These are phyloP conservation scores for Ramaria rubella DNA, from an alignment of 768 basidiomycete species.

Conservation along the genomic window DNA sequence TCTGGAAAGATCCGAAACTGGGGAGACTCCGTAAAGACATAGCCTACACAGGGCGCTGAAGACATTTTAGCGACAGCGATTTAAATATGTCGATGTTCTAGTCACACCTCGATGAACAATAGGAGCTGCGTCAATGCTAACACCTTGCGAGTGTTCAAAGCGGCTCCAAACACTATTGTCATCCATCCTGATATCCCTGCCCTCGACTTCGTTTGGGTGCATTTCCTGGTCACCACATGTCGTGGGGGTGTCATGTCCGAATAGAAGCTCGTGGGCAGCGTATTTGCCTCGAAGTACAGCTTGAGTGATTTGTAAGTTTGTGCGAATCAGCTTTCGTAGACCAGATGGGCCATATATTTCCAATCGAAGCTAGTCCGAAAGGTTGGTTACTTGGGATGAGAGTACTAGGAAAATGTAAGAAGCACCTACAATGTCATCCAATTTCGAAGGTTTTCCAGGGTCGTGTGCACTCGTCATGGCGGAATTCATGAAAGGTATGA, in stretches of 20 bases:
- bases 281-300: slow-evolving; percentile 56
- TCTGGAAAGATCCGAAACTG: slow-evolving; percentile 14
- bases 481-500: slow-evolving; percentile 58
- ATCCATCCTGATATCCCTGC: slow-evolving; percentile 48
- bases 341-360: slow-evolving; percentile 80
- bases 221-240: slow-evolving; percentile 43
- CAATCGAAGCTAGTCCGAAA: slow-evolving; percentile 26
- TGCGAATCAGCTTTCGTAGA: slow-evolving; percentile 66
- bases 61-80: neutral
- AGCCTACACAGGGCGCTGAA: slow-evolving; percentile 74
- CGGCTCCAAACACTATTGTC: slow-evolving; percentile 60
- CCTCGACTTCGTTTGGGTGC: slow-evolving; percentile 59
- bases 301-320: slow-evolving; percentile 60
- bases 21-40: slow-evolving; percentile 56
- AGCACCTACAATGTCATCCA: neutral
- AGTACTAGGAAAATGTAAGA: neutral
- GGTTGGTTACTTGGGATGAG: slow-evolving; percentile 11
- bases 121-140: slow-evolving; percentile 66
- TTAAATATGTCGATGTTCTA: slow-evolving; percentile 4
- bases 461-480: slow-evolving; percentile 40
- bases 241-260: slow-evolving; percentile 44
- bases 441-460: slow-evolving; percentile 14
- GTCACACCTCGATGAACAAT: slow-evolving; percentile 71
- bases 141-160: slow-evolving; percentile 37
- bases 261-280: slow-evolving; percentile 73